Percentiles rank a stretch among this genome's conserved stretches.
Evolutionary conservation across 345 rosid genomes (phyloP).

Genomic region (Schrenkiella parvula): DNA sequence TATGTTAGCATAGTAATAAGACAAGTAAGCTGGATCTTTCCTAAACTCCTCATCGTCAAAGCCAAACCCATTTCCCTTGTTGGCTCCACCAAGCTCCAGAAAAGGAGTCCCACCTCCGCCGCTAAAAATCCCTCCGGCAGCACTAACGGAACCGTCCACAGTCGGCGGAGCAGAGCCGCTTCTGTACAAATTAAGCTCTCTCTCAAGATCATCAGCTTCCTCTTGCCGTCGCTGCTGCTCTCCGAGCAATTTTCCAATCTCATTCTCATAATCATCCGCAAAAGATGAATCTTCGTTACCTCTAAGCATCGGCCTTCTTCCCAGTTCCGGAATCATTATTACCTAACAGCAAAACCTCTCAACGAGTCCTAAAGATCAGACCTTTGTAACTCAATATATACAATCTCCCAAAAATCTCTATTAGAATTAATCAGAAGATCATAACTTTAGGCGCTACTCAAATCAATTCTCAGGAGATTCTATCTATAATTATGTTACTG

Average conservation of each 20-base stretch:
- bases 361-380: background rate
- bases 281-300: constrained; percentile 62
- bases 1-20: constrained; percentile 67
- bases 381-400: background rate
- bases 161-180: constrained; percentile 83
- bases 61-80: constrained; percentile 35
- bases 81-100: constrained; percentile 27
- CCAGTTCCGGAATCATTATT: background rate
- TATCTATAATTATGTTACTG: constrained; percentile 6
- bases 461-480: constrained; percentile 7
- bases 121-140: constrained; percentile 53
- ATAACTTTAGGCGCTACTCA: constrained; percentile 35
- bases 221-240: constrained; percentile 51
- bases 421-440: constrained; percentile 5
- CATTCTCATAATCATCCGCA: constrained; percentile 70
- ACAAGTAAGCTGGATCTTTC: constrained; percentile 68
- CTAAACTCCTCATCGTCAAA: constrained; percentile 59
- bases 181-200: constrained; percentile 57
- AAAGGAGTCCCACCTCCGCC: constrained; percentile 36
- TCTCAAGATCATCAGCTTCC: constrained; percentile 56
- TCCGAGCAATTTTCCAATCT: constrained; percentile 51
- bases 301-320: constrained; percentile 60
- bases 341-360: background rate
- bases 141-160: constrained; percentile 59
- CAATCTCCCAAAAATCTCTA: background rate